A percentile compares a stretch with the other conserved stretches of the same genome.
These are phyloP conservation scores for Vaccinium corymbosum DNA, from an alignment of 148 eudicot genomes.

Conservation along the genomic window DNA sequence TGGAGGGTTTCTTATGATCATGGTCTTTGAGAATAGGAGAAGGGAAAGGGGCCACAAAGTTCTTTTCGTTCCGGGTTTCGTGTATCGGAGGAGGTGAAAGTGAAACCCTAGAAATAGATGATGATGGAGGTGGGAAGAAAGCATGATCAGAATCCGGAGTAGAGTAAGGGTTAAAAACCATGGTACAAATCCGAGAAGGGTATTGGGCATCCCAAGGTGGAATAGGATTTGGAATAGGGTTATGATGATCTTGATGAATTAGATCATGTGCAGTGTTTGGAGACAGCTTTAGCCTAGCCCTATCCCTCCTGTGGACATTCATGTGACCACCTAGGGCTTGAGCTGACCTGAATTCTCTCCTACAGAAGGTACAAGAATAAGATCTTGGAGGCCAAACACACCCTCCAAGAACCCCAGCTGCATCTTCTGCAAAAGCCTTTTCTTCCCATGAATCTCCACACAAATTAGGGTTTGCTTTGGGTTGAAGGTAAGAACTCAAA, in stretches of 20 bases:
- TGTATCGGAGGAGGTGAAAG: slow-evolving; percentile 17
- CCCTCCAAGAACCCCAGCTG: slow-evolving; percentile 68
- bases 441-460: slow-evolving; percentile 79
- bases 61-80: slow-evolving; percentile 1
- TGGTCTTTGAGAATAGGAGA: slow-evolving; percentile 20
- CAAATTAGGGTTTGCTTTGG: slow-evolving; percentile 4
- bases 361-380: slow-evolving; percentile 76
- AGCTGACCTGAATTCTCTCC: slow-evolving; percentile 81
- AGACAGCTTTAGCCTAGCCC: slow-evolving; percentile 63
- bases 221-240: slow-evolving; percentile 12
- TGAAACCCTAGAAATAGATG: slow-evolving; percentile 29
- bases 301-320: slow-evolving; percentile 86
- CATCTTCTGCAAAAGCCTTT: slow-evolving; percentile 77
- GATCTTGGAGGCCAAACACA: slow-evolving; percentile 89
- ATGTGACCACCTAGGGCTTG: slow-evolving; percentile 96
- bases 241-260: slow-evolving; percentile 17
- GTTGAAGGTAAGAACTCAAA: slow-evolving; percentile 21
- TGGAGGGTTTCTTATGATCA: slow-evolving; percentile 14
- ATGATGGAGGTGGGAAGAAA: slow-evolving; percentile 19
- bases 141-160: slow-evolving; percentile 25
- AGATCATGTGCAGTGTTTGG: slow-evolving; percentile 23
- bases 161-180: slow-evolving; percentile 27
- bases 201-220: slow-evolving; percentile 17
- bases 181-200: slow-evolving; percentile 15
- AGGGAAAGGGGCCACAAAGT: slow-evolving; percentile 21